Evolutionary conservation across 345 rosid species (phyloP), one percentile per base, ranked within the genome.

Genomic region (Melaleuca alternifolia): DNA sequence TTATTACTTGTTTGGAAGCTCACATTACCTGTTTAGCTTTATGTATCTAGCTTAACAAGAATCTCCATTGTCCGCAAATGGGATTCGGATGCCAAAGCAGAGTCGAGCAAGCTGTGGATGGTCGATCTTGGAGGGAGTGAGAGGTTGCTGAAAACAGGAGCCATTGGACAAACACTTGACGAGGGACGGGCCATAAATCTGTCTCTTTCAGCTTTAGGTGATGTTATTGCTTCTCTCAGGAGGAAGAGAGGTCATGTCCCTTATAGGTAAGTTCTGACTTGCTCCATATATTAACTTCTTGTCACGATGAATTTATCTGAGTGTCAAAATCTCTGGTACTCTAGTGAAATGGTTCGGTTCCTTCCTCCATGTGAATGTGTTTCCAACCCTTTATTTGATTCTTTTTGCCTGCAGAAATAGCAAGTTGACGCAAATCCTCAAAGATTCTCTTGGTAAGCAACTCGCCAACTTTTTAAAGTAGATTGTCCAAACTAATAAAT

Each of bases 41-140:
- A 82, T 91, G 87, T 93, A 86, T 95, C 92, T 93, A 97, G 98
- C 94, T 97, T 96, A 90, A 94, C 89, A 84, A 93, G 96, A 95
- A 94, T 97, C 92, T 87, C 94, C 85, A 91, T 97, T 88, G 90
- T 88, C 88, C 94, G 93, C 61, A 89, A 75, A 87, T 94, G 92
- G 87, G 93, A 96, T 86, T 90, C 76, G 84, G 85, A 82, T 79
- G 93, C 92, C 50, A 94, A 88, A 91, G 85, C 90, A 82, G 93
- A 94, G 91, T 93, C 91, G 76, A 96, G 98, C 95, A 96, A 96
- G 90, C 90, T 97, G 84, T 96, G 99, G 99, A 92, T 97, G 98
- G 94, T 95, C 62, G 99, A 97, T 93, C 98, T 97, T 6, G 98
- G 98, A 88, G 99, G 99, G n/a, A 96, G 98, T 28, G 98, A 97